A percentile compares a stretch with the other conserved stretches of the same genome.
phyloP scores from a whole-genome alignment of 306 rosid genomes.

The Fragaria vesca region DNA sequence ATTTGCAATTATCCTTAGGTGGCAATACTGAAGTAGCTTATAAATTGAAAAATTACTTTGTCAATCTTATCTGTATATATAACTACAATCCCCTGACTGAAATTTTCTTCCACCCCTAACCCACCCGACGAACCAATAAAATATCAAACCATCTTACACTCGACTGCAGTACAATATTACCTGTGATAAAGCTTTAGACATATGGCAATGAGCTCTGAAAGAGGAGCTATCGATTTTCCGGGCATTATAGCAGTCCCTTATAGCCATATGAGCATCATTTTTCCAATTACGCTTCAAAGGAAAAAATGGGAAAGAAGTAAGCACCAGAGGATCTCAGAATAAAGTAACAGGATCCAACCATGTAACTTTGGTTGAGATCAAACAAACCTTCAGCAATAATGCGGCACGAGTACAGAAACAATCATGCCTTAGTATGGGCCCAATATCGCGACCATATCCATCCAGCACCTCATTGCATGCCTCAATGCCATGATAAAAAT shows the following conservation, averaged over 20 bases:
- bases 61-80: neutral
- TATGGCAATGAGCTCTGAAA: slow-evolving; percentile 56
- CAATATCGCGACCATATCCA: slow-evolving; percentile 52
- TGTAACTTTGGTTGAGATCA: slow-evolving; percentile 18
- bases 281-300: slow-evolving; percentile 87
- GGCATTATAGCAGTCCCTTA: slow-evolving; percentile 84
- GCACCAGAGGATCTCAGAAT: slow-evolving; percentile 7
- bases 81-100: neutral
- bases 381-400: slow-evolving; percentile 71
- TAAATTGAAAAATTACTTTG: neutral
- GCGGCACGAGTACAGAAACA: slow-evolving; percentile 79
- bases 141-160: neutral
- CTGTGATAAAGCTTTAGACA: slow-evolving; percentile 95
- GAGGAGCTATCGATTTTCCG: slow-evolving; percentile 59
- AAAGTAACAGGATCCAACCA: slow-evolving; percentile 22
- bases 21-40: neutral
- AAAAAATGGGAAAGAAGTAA: slow-evolving; percentile 2
- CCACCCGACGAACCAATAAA: neutral
- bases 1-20: neutral
- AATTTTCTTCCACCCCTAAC: neutral
- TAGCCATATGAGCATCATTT: slow-evolving; percentile 88
- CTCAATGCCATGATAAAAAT: slow-evolving; percentile 70
- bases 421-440: slow-evolving; percentile 50
- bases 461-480: slow-evolving; percentile 89
- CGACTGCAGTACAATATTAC: slow-evolving; percentile 38